Base-by-base conservation (phyloP, 2,329 filamentous ascomycete species). In the Talaromyces sp. region DNA sequence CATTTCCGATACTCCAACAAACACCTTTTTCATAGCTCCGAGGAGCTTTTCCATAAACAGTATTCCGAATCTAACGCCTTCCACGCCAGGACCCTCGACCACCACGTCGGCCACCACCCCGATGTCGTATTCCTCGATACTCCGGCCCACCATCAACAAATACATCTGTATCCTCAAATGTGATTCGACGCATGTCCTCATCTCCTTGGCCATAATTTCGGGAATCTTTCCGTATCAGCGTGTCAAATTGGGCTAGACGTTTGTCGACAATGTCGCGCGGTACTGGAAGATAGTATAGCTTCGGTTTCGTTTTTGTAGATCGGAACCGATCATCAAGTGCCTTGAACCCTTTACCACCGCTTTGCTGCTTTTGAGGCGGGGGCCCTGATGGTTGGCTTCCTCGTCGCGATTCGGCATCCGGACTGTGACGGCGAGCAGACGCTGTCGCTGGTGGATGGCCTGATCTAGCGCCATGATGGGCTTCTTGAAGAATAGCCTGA, bases 91-190 rank as follows among this genome's bases (percentile, higher is more conserved):
- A n/a, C 35, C 69, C 70, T 41, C 68, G 64, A 46, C 72, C 68
- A 25, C 71, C 61, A 25, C 66, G 66, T 57, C 64, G 67, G 56
- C 69, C 71, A 56, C 69, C 71, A 57, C 66, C 68, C 35, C 75
- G 74, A 9, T 76, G 71, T 19, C 72, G 73, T 19, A 72, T 67
- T 50, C 70, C 67, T 35, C 70, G 70, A 58, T 86, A 84, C 69
- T 91, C 89, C 15, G 84, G 84, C 13, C 88, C 89, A 56, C 86
- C 80, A 69, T 91, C 88, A 45, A 91, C 87, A 56, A 91, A 84
- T 5, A 73, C 67, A 60, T 86, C 83, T 0, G 78, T 80, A 57
- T 85, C 77, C 69, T 91, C 87, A 64, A 91, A 91, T 0, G 86
- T 87, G 69, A 89, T 91, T 33, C 88, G 80, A 68, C 89, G 85